phyloP scores from a whole-genome alignment of 2,329 filamentous ascomycete genomes.

The Calonectria henricotiae region DNA sequence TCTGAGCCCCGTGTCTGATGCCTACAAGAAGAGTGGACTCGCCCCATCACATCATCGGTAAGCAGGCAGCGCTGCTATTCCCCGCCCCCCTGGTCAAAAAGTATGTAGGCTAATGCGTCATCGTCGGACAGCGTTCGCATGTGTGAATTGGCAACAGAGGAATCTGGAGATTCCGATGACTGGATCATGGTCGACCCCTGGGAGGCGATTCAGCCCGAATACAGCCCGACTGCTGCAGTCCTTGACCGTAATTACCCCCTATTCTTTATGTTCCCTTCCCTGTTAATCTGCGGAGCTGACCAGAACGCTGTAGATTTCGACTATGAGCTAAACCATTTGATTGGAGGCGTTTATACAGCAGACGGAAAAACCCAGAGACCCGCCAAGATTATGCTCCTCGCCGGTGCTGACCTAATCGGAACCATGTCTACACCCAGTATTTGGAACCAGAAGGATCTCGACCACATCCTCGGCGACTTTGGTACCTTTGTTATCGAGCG shows the following conservation, averaged over 20 bases:
- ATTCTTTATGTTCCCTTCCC: neutral
- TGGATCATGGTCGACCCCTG: slow-evolving; percentile 15
- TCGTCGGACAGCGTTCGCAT: neutral
- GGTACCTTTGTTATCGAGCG: slow-evolving; percentile 91
- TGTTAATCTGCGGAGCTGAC: neutral
- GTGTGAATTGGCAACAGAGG: slow-evolving; percentile 21
- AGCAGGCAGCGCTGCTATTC: neutral
- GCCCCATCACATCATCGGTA: slow-evolving; percentile 19
- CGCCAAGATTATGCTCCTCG: slow-evolving; percentile 85
- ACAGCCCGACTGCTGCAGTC: slow-evolving; percentile 8
- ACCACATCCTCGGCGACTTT: slow-evolving; percentile 88
- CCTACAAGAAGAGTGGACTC: slow-evolving; percentile 24
- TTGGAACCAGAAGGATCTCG: slow-evolving; percentile 88
- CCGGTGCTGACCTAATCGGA: slow-evolving; percentile 82
- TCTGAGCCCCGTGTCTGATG: slow-evolving; percentile 19
- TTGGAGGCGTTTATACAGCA: slow-evolving; percentile 12
- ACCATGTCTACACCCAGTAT: slow-evolving; percentile 82
- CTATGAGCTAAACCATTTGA: slow-evolving; percentile 5
- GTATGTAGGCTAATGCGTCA: slow-evolving; percentile 20
- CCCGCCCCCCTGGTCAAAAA: neutral
- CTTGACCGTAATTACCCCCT: slow-evolving; percentile 14
- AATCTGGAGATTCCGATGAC: slow-evolving; percentile 15
- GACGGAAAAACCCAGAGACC: slow-evolving; percentile 66
- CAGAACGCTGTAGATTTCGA: neutral
- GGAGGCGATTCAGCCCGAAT: slow-evolving; percentile 13